Conservation (phyloP, 2,329 filamentous ascomycete species). For the Metarhizium anisopliae region DNA sequence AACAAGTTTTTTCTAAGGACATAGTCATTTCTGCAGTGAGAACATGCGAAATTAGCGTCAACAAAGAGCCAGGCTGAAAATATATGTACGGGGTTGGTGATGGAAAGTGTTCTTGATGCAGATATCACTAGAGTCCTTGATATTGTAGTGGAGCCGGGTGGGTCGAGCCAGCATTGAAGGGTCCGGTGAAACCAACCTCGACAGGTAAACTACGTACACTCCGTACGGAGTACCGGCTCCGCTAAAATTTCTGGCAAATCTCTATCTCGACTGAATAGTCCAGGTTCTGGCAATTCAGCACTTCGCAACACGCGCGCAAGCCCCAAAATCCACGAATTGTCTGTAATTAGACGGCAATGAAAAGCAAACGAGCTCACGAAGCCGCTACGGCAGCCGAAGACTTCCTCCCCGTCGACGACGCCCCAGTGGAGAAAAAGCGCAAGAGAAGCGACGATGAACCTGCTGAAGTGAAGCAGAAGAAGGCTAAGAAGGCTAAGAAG, state of each 20-base stretch:
- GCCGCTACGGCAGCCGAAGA: constrained; percentile 20
- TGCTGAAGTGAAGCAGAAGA: constrained; percentile 17
- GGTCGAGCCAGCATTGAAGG: background rate
- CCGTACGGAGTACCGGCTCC: background rate
- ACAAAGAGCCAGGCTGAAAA: background rate
- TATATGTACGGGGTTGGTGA: too few relatives aligned
- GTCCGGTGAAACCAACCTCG: background rate
- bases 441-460: constrained; percentile 23
- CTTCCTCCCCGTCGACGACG: constrained; percentile 11
- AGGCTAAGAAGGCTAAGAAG: constrained; percentile 20
- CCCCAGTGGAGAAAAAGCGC: constrained; percentile 25
- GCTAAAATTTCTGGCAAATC: constrained; percentile 6
- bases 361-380: constrained; percentile 31
- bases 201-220: too few relatives aligned
- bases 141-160: background rate
- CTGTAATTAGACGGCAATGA: constrained; percentile 13
- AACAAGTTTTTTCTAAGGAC: constrained; percentile 2
- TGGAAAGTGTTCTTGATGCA: too few relatives aligned
- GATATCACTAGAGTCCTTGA: too few relatives aligned
- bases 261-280: background rate
- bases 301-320: background rate
- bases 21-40: background rate
- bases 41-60: background rate
- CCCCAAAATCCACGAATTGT: background rate
- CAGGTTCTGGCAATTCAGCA: background rate